Conservation (phyloP, 164 flowering plant species). For the Nymphaea colorata region DNA sequence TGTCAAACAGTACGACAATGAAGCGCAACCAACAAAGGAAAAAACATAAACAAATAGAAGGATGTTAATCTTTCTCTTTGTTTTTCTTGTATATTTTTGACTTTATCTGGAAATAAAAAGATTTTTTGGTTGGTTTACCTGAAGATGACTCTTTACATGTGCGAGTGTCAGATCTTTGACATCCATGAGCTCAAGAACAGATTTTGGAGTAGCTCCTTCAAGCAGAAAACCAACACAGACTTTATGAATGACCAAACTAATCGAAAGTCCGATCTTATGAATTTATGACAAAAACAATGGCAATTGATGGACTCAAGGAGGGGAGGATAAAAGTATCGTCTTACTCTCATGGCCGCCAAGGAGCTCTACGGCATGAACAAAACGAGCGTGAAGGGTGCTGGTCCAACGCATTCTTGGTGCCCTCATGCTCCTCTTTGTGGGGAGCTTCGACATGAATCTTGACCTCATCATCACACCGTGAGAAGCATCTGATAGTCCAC, state of each 20-base stretch:
- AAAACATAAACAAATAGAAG: too few relatives aligned
- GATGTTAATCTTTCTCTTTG: not conserved
- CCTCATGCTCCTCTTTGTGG: slow-evolving; percentile 45
- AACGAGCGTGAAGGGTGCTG: slow-evolving; percentile 54
- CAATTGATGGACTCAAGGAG: not conserved
- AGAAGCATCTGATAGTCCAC: slow-evolving; percentile 19
- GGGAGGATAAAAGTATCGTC: not conserved
- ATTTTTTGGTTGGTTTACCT: slow-evolving; percentile 24
- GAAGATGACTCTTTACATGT: slow-evolving; percentile 73
- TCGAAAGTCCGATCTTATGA: not conserved
- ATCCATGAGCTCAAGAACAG: slow-evolving; percentile 78
- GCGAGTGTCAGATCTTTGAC: slow-evolving; percentile 71
- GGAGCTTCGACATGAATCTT: slow-evolving; percentile 38
- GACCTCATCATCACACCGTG: slow-evolving; percentile 36
- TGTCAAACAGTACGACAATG: slow-evolving; percentile 12
- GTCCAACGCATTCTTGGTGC: slow-evolving; percentile 82
- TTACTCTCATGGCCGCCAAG: slow-evolving; percentile 80
- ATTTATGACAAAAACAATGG: not conserved
- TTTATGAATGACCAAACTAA: too few relatives aligned
- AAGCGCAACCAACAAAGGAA: not conserved
- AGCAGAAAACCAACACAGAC: not conserved
- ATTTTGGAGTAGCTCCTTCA: slow-evolving; percentile 70
- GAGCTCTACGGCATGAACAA: slow-evolving; percentile 69
- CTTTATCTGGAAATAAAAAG: not conserved
- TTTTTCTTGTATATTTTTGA: not conserved